These are phyloP conservation scores for Prunella vulgaris DNA, from an alignment of 257 asterid genomes.

Conservation along the genomic window DNA sequence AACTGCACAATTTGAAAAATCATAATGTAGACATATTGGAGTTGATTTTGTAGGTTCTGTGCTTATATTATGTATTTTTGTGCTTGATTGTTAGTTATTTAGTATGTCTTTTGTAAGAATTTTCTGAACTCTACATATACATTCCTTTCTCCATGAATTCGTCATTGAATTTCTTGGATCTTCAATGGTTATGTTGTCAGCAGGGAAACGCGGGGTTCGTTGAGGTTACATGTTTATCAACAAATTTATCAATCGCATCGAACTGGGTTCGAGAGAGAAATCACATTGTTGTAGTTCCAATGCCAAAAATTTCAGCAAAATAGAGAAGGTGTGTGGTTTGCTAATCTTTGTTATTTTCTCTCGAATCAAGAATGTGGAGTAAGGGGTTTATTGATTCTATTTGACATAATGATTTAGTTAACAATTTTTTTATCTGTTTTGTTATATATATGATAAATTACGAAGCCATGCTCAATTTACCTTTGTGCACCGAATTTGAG, in stretches of 20 bases:
- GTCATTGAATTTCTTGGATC: conserved; percentile 10
- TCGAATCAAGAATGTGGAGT: background rate
- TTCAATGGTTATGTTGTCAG: conserved; percentile 31
- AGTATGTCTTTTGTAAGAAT: too few relatives aligned
- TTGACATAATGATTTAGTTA: background rate
- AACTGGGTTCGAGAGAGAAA: conserved; percentile 23
- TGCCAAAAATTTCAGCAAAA: background rate
- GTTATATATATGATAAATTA: too few relatives aligned
- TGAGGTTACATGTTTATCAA: too few relatives aligned
- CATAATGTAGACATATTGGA: too few relatives aligned
- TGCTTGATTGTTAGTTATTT: too few relatives aligned
- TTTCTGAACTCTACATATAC: background rate
- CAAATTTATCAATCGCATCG: conserved; percentile 35
- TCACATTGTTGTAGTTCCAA: conserved; percentile 26
- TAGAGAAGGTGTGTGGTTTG: conserved; percentile 38
- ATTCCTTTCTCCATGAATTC: conserved; percentile 8
- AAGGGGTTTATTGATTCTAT: too few relatives aligned
- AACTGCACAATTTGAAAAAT: too few relatives aligned
- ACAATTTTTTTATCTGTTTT: too few relatives aligned
- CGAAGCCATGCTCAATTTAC: too few relatives aligned
- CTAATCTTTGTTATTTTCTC: background rate
- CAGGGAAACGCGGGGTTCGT: conserved; percentile 40
- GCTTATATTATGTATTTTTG: too few relatives aligned
- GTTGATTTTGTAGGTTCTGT: too few relatives aligned
- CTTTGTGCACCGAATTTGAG: background rate